Base-by-base conservation (phyloP, 2,329 filamentous ascomycete genomes). In the Ophiostoma himal-ulmi region DNA sequence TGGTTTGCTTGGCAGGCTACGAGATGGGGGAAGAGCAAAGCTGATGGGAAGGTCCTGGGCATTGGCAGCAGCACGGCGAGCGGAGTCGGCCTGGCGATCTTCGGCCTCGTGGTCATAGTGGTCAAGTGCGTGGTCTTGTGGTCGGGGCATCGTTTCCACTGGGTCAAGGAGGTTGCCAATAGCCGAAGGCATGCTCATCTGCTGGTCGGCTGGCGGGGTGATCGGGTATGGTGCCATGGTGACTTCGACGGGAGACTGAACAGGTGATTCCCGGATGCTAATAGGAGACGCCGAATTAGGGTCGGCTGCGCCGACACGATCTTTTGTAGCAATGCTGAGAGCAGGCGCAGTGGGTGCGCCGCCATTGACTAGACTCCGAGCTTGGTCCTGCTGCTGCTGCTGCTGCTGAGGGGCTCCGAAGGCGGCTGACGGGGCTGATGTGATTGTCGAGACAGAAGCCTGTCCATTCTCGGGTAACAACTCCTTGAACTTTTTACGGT, bases 401-500 rank as follows among this genome's bases (percentile, higher is more conserved):
- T 11, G 64, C 14, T 48, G 73, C 66, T 20, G 70, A 68, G 14
- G 69, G 5, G 11, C 13, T 5, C 22, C 48, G 11, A 26, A 41
- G 26, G 48, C 6, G 34, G 64, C 36, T 8, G 66, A 67, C 36
- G 44, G 37, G 5, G 10, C 39, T 26, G 75, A 48, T 7, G 44
- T 48, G 44, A 1, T 73, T 69, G n/a, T 20, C 41, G 14, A 64
- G 52, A 37, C 11, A 20, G 65, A 30, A 52, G 41, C 13, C 22
- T 48, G 52, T 17, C 37, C 36, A 37, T 30, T 37, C 37, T 79
- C 77, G 0, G 83, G 79, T 76, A 88, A 79, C 10, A 87, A 79
- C 70, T 98, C 94, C 79, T 96, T 97, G 62, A 96, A 78, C 79
- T 95, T 97, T 79, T 90, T 94, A 75, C 92, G 89, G 78, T 98